A percentile compares a stretch with the other conserved stretches of the same genome.
These are phyloP conservation scores for Cladosporium sp. DNA, from an alignment of 2,329 filamentous ascomycete species.

Conservation along the genomic window DNA sequence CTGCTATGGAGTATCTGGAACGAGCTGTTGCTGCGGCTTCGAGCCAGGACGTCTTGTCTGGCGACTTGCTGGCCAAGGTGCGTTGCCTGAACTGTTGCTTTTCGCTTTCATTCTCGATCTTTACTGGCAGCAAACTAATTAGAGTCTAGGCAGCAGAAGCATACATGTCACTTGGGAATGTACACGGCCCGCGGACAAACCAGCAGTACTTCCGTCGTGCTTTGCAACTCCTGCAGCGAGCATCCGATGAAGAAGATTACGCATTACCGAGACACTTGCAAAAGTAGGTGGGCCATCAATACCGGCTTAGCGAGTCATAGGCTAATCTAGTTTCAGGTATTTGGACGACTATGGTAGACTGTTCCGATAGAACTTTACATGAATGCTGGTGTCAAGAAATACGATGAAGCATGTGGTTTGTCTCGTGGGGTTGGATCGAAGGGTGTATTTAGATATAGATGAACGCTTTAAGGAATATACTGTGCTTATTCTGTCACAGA, in stretches of 20 bases:
- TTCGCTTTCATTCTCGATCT: neutral
- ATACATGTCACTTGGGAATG: conserved; percentile 55
- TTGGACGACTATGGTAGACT: conserved; percentile 46
- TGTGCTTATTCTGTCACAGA: neutral
- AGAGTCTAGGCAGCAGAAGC: conserved; percentile 50
- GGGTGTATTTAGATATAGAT: neutral
- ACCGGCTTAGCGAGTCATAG: neutral
- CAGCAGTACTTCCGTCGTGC: conserved; percentile 49
- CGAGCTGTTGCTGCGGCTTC: conserved; percentile 48
- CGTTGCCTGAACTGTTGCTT: neutral
- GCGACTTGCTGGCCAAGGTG: conserved; percentile 43
- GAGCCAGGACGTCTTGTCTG: conserved; percentile 40
- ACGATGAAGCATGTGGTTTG: neutral
- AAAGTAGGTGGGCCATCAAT: conserved; percentile 38
- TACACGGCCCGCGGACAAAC: conserved; percentile 47
- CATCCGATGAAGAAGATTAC: conserved; percentile 45
- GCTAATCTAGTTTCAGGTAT: conserved; percentile 37
- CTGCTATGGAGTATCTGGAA: conserved; percentile 54
- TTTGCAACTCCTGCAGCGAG: conserved; percentile 47
- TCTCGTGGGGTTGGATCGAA: neutral
- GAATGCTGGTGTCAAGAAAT: neutral
- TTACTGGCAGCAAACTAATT: neutral
- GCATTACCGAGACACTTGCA: conserved; percentile 47
- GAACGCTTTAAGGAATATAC: neutral
- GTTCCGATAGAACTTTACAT: neutral